Evolutionary conservation across 805 yeast genomes (phyloP), one percentile per base, ranked within the genome.

Genomic region (Metschnikowia matae): DNA sequence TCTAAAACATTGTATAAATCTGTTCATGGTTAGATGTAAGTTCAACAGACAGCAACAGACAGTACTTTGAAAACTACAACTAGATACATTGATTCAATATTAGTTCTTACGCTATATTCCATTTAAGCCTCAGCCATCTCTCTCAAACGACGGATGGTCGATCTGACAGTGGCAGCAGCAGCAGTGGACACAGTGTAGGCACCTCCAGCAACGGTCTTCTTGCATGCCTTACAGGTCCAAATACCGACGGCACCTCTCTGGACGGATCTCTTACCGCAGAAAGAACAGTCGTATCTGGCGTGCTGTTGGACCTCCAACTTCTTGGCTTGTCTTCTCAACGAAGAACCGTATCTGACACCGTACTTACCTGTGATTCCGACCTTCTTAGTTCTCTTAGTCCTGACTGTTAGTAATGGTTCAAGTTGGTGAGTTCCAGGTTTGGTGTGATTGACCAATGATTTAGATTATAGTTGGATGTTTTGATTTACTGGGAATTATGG

Each of bases 261-360:
- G 64, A 95, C 97, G 62, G 96, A 73, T 83, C 89, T 89, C 88
- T 94, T 94, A 80, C 99, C 99, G 82, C 98, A 92, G 97, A 94
- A 94, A 59, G 99, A 84, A 80, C 98, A 94, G 79, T 89, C 96
- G 87, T 95, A 94, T 76, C 88, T 89, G 70, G 99, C 87, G 81
- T 92, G 99, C 79, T 91, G 97, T 81, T 90, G 97, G 71, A 89
- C 86, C 83, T 95, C 99, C 79, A 94, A 83, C 84, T 94, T 94
- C 87, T 91, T 91, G 84, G 96, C 88, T 81, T 90, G 97, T 82
- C 98, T 89, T 87, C 99, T 92, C 79, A 94, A 84, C 63, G 99
- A 95, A 70, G 99, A 92, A 91, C 99, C 96, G 84, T 94, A 94
- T 85, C 99, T 91, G 82, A 94, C 97, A 89, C 99, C 99, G 86